Percentiles rank a stretch among this genome's conserved stretches.
These are phyloP conservation scores for Sungouiella thailandica DNA, from an alignment of 805 yeast species.

Conservation along the genomic window DNA sequence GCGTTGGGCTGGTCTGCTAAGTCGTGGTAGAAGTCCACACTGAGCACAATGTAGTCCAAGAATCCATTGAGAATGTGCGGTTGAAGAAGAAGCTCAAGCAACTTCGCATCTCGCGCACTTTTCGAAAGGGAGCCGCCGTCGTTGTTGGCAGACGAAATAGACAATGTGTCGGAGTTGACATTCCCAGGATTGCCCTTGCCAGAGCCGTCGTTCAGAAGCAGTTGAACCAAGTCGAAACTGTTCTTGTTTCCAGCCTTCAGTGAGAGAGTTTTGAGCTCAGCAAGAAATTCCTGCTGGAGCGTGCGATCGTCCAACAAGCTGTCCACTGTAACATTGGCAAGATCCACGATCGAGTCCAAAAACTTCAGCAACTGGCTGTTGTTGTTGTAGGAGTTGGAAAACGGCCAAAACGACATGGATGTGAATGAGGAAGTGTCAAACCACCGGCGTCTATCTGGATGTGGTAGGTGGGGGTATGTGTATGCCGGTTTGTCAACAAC, in stretches of 20 bases:
- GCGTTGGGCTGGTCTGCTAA: constrained; percentile 20
- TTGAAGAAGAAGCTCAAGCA: constrained; percentile 74
- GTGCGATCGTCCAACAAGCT: constrained; percentile 28
- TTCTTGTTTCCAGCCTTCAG: constrained; percentile 28
- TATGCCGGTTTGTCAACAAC: too few species aligned
- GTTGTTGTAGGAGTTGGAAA: constrained; percentile 31
- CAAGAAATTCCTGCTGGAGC: constrained; percentile 33
- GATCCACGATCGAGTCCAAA: constrained; percentile 33
- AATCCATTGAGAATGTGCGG: constrained; percentile 68
- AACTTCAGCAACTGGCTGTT: constrained; percentile 38
- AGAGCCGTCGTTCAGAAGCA: constrained; percentile 12
- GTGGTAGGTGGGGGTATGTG: too few species aligned
- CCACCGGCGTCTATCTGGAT: too few species aligned
- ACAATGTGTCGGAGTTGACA: constrained; percentile 24
- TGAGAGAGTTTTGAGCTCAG: constrained; percentile 24
- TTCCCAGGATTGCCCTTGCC: constrained; percentile 8
- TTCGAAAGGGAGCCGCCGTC: constrained; percentile 22
- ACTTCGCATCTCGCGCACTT: constrained; percentile 42
- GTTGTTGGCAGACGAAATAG: constrained; percentile 31
- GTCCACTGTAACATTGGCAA: constrained; percentile 25
- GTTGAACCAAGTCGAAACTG: constrained; percentile 24
- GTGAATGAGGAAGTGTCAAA: too few species aligned
- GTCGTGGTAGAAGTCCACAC: constrained; percentile 42
- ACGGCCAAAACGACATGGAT: constrained; percentile 47
- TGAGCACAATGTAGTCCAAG: constrained; percentile 57